Base-by-base conservation (phyloP, 192 early-diverging fungal species). In the Blastocladiella britannica region DNA sequence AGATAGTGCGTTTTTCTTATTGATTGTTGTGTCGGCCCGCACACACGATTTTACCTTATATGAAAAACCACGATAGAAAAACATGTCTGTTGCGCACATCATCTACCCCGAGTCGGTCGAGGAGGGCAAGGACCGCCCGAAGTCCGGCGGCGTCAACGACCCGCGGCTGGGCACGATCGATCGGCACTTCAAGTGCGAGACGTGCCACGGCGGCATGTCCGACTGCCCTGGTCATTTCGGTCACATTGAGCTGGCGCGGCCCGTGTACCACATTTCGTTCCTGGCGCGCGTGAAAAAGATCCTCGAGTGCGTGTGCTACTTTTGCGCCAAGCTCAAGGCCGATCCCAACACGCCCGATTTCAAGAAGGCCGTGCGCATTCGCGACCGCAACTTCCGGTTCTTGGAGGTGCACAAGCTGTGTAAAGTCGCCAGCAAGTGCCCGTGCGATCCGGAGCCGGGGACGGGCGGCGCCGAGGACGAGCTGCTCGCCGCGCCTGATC, bases 141-240 rank as follows among this genome's bases (percentile, higher is more conserved):
- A 87, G 71, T 68, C 71, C 18, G 85, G 87, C 25, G 94, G 94
- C 55, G 70, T 96, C 37, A 67, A 91, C 26, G 94, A 98, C 67
- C 81, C 89, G 51, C 78, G 91, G 28, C 83, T 98, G 85, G 94
- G 94, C 28, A 96, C 94, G 18, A 89, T 93, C 60, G 91, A 98
- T 67, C 82, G 89, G 58, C 91, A 91, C 65, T 91, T 89, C 77
- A 91, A 88, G 71, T 98, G 94, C 66, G 82, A 85, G 59, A 96
- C 94, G 7, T 98, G 94, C 69, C 82, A 82, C 54, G 88, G 92
- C 63, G 85, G 82, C 63, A 93, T 91, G 89, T 78, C 79, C 20
- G 85, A 90, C 62, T 98, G 94, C 66, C 89, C 89, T 51, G 92
- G 94, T 53, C 94, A 98, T 68, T 98, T 98, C 80, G 94, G 87